Conservation (phyloP, 192 early-diverging fungal genomes). For the Entophlyctis luteolus region DNA sequence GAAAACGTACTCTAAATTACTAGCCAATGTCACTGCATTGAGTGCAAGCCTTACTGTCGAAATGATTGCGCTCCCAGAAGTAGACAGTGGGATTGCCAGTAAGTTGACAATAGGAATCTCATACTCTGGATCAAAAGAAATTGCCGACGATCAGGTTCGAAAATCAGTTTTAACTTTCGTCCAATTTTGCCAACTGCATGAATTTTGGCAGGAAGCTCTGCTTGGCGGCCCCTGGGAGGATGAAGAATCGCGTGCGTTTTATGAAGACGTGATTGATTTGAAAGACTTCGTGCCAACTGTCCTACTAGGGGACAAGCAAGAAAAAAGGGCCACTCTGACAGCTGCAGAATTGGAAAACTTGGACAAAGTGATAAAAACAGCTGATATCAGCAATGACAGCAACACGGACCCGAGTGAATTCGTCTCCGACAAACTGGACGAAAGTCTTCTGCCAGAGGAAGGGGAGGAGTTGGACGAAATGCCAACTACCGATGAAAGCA, state of each 20-base stretch:
- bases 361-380: constrained; percentile 33
- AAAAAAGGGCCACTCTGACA: constrained; percentile 28
- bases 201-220: constrained; percentile 11
- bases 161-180: too few relatives aligned
- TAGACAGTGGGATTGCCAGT: constrained; percentile 46
- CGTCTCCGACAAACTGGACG: constrained; percentile 8
- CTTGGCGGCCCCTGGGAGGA: constrained; percentile 79
- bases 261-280: constrained; percentile 81
- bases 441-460: background rate
- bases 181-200: constrained; percentile 32
- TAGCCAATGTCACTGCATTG: constrained; percentile 53
- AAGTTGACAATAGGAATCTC: constrained; percentile 26
- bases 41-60: constrained; percentile 69
- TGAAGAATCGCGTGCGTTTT: constrained; percentile 86
- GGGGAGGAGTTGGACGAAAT: constrained; percentile 22
- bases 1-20: constrained; percentile 68
- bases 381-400: constrained; percentile 27
- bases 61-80: constrained; percentile 75
- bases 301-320: constrained; percentile 58
- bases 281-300: constrained; percentile 75
- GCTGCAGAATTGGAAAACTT: constrained; percentile 26
- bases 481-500: constrained; percentile 15
- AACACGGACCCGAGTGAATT: constrained; percentile 6
- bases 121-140: background rate
- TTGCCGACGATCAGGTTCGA: constrained; percentile 22